phyloP scores from a whole-genome alignment of 2,329 filamentous ascomycete genomes.

The Colletotrichum spaethianum region DNA sequence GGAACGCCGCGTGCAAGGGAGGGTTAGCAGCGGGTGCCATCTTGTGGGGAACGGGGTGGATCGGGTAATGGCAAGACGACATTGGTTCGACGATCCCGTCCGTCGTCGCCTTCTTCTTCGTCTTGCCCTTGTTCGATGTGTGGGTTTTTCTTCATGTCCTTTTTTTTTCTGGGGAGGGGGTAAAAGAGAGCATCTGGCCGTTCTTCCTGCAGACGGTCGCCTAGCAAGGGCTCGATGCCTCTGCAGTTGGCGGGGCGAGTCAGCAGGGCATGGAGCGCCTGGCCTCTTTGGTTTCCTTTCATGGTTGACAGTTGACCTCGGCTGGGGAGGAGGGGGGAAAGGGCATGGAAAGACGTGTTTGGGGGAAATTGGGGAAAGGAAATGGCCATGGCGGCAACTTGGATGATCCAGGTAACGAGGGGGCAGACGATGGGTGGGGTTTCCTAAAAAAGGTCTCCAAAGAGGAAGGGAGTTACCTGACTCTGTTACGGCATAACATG shows the following conservation, averaged over 20 bases:
- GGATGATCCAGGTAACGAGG: constrained; percentile 7
- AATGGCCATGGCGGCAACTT: not conserved
- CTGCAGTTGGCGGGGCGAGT: constrained; percentile 29
- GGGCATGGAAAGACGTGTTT: not conserved
- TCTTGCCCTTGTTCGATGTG: not conserved
- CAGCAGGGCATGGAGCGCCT: constrained; percentile 10
- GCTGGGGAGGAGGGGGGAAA: not conserved
- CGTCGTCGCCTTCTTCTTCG: not conserved
- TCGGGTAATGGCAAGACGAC: not conserved
- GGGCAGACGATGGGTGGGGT: not conserved
- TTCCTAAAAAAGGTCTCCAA: not conserved
- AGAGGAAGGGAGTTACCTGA: constrained; percentile 4
- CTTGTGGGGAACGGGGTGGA: constrained; percentile 7
- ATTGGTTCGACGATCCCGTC: constrained; percentile 20
- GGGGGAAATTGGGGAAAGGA: constrained; percentile 5
- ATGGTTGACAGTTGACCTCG: not conserved
- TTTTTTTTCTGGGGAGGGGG: constrained; percentile 10
- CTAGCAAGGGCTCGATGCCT: constrained; percentile 8
- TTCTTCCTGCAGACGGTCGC: constrained; percentile 3
- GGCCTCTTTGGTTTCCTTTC: not conserved
- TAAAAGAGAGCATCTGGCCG: constrained; percentile 6
- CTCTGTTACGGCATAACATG: no score
- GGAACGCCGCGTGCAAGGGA: not conserved
- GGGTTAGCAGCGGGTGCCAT: constrained; percentile 4
- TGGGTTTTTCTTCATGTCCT: not conserved